Conservation (phyloP, 2,329 filamentous ascomycete species). For the Rosellinia necatrix region DNA sequence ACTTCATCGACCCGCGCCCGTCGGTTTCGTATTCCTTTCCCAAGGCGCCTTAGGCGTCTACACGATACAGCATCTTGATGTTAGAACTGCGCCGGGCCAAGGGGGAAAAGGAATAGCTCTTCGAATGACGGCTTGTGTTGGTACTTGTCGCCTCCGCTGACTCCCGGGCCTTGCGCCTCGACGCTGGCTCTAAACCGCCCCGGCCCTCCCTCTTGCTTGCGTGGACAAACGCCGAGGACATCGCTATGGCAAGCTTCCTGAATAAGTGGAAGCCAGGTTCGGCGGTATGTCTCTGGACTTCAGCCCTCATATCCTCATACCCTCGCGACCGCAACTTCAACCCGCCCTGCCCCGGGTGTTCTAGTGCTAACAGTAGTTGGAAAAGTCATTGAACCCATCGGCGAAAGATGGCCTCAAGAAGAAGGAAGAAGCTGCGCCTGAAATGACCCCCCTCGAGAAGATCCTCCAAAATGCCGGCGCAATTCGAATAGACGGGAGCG, state of each 20-base stretch:
- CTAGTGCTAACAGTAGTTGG: conserved; percentile 36
- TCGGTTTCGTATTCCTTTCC: background rate
- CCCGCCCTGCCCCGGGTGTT: background rate
- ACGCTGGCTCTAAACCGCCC: conserved; percentile 31
- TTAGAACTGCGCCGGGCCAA: conserved; percentile 10
- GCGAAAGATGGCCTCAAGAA: conserved; percentile 56
- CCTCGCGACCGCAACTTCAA: background rate
- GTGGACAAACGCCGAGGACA: background rate
- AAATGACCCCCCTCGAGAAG: conserved; percentile 68
- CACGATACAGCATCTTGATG: conserved; percentile 12
- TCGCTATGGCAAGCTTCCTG: conserved; percentile 61
- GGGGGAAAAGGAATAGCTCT: conserved; percentile 22
- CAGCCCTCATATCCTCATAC: conserved; percentile 4
- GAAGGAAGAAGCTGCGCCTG: conserved; percentile 62
- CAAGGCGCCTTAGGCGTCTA: conserved; percentile 17
- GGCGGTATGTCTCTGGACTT: conserved; percentile 51
- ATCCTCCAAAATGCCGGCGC: conserved; percentile 83
- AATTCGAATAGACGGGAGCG: conserved; percentile 83
- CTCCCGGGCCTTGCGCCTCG: conserved; percentile 33
- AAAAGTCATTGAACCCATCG: conserved; percentile 49
- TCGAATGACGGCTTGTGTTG: conserved; percentile 36
- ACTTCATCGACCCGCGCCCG: background rate
- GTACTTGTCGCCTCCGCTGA: conserved; percentile 26
- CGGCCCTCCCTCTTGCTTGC: conserved; percentile 2
- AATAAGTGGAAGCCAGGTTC: conserved; percentile 62